phyloP scores from a whole-genome alignment of 2,329 filamentous ascomycete genomes.

The Ophiosphaerella narmari region DNA sequence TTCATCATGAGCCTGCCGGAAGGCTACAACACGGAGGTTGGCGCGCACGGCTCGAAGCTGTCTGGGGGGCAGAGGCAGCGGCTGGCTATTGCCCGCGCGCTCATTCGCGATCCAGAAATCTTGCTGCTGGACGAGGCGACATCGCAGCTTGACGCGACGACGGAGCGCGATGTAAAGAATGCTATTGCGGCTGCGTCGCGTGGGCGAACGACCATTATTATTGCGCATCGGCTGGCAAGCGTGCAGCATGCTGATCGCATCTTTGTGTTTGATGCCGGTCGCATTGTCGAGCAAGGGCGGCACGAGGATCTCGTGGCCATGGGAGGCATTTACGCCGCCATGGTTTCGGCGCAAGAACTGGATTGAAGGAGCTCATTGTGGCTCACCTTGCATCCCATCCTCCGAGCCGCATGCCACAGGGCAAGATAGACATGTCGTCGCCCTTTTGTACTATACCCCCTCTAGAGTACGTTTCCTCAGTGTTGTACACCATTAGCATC shows the following conservation, averaged over 20 bases:
- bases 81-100: slow-evolving; percentile 52
- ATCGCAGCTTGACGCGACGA: slow-evolving; percentile 53
- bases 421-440: no score
- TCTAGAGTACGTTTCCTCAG: no score
- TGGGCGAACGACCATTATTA: slow-evolving; percentile 68
- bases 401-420: no score
- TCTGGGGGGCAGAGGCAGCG: slow-evolving; percentile 54
- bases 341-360: slow-evolving; percentile 45
- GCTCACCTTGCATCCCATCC: background rate
- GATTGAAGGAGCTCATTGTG: slow-evolving; percentile 18
- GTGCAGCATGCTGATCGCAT: slow-evolving; percentile 81
- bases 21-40: slow-evolving; percentile 53
- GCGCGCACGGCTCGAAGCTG: slow-evolving; percentile 49
- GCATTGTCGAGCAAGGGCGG: slow-evolving; percentile 64
- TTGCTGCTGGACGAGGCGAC: slow-evolving; percentile 55
- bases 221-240: slow-evolving; percentile 77
- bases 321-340: slow-evolving; percentile 42
- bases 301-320: slow-evolving; percentile 61
- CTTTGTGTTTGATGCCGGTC: slow-evolving; percentile 73
- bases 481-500: no score
- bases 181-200: slow-evolving; percentile 48
- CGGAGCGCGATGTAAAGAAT: slow-evolving; percentile 49
- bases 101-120: slow-evolving; percentile 53
- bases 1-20: slow-evolving; percentile 54
- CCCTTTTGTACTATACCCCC: no score